These are phyloP conservation scores for Dactylorhiza incarnata DNA, from an alignment of 106 monocot genomes.

Conservation along the genomic window DNA sequence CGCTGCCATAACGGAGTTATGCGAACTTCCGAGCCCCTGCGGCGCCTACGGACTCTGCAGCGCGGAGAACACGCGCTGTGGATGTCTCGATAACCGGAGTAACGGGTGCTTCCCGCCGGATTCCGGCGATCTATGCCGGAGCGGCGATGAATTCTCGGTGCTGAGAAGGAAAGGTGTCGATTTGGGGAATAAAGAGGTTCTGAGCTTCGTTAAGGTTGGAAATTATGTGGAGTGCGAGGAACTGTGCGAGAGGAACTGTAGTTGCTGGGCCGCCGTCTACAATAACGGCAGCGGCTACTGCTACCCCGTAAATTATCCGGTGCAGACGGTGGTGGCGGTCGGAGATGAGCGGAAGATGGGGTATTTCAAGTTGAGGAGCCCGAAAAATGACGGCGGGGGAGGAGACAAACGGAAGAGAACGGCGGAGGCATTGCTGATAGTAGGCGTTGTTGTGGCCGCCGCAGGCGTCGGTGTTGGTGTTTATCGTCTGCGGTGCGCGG, in stretches of 20 bases:
- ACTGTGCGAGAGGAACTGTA: conserved; percentile 59
- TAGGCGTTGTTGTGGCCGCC: conserved; percentile 11
- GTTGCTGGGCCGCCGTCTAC: conserved; percentile 83
- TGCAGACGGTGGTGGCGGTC: conserved; percentile 43
- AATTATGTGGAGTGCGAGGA: conserved; percentile 65
- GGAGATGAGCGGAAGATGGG: conserved; percentile 42
- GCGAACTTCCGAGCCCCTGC: conserved; percentile 45
- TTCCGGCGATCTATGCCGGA: conserved; percentile 37
- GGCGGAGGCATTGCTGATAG: conserved; percentile 13
- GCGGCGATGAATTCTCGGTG: conserved; percentile 24
- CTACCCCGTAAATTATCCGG: conserved; percentile 59
- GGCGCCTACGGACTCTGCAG: conserved; percentile 53
- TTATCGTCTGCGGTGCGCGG: conserved; percentile 20
- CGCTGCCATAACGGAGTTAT: conserved; percentile 24
- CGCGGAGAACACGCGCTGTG: conserved; percentile 14
- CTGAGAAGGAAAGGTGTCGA: conserved; percentile 61
- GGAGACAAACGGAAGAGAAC: not conserved
- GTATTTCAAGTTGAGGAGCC: conserved; percentile 63
- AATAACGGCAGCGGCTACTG: conserved; percentile 50
- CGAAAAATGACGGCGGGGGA: not conserved
- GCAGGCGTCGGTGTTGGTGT: conserved; percentile 12
- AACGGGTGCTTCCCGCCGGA: conserved; percentile 15
- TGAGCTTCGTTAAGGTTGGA: conserved; percentile 21
- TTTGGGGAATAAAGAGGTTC: conserved; percentile 58
- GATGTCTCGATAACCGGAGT: conserved; percentile 20